A percentile compares a stretch with the other conserved stretches of the same genome.
Evolutionary conservation across 2,329 filamentous ascomycete species (phyloP).

Genomic region (Pseudocercospora cruenta): DNA sequence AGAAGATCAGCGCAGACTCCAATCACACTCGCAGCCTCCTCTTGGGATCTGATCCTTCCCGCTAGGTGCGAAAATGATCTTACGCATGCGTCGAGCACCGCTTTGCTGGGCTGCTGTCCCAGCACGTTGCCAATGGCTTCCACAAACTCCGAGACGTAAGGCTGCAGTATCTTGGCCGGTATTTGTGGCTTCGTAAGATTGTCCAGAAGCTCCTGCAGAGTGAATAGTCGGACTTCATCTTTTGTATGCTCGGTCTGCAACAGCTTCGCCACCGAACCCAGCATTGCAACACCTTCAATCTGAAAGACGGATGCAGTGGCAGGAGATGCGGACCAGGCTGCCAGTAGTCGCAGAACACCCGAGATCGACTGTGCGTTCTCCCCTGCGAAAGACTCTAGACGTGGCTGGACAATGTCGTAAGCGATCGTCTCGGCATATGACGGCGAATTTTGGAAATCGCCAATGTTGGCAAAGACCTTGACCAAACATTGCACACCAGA

Average conservation of each 20-base stretch:
- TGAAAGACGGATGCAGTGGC: constrained; percentile 72
- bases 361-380: constrained; percentile 92
- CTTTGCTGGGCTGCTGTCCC: constrained; percentile 66
- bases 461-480: constrained; percentile 74
- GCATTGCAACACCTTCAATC: constrained; percentile 59
- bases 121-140: constrained; percentile 55
- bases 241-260: constrained; percentile 74
- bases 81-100: constrained; percentile 78
- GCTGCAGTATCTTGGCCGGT: constrained; percentile 63
- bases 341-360: constrained; percentile 76
- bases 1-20: constrained; percentile 80
- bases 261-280: constrained; percentile 73
- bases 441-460: constrained; percentile 69
- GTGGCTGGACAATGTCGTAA: constrained; percentile 73
- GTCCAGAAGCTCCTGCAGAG: constrained; percentile 72
- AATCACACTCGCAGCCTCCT: constrained; percentile 76
- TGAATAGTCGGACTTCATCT: constrained; percentile 82
- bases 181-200: constrained; percentile 65
- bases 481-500: constrained; percentile 82
- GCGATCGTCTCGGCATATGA: constrained; percentile 71
- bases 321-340: constrained; percentile 71
- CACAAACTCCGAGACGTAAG: constrained; percentile 70
- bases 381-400: constrained; percentile 74
- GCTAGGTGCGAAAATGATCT: constrained; percentile 77
- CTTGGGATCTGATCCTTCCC: constrained; percentile 67